Evolutionary conservation across 2,329 filamentous ascomycete species (phyloP).

Genomic region (Alternaria sp.): DNA sequence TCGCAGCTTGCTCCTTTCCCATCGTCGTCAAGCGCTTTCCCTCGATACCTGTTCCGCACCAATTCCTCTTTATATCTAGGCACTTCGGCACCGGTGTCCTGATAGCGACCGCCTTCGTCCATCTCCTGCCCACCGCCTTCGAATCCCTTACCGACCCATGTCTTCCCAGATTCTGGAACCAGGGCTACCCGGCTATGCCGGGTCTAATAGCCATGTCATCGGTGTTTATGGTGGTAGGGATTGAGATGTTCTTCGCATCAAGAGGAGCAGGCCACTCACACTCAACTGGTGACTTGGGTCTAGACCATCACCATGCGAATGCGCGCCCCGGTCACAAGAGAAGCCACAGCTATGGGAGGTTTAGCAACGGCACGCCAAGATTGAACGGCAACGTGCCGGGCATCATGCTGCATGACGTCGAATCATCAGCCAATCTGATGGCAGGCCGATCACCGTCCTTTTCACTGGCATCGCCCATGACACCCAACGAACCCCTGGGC

Average conservation of each 20-base stretch:
- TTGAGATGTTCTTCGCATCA: slow-evolving; percentile 90
- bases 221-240: slow-evolving; percentile 73
- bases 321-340: slow-evolving; percentile 38
- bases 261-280: slow-evolving; percentile 69
- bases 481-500: slow-evolving; percentile 13
- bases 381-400: slow-evolving; percentile 38
- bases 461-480: slow-evolving; percentile 35
- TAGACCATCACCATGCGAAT: slow-evolving; percentile 28
- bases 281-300: slow-evolving; percentile 55
- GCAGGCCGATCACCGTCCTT: slow-evolving; percentile 45
- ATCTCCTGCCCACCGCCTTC: slow-evolving; percentile 54
- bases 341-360: slow-evolving; percentile 46
- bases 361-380: slow-evolving; percentile 29
- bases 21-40: slow-evolving; percentile 53
- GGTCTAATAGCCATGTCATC: slow-evolving; percentile 52
- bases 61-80: slow-evolving; percentile 52
- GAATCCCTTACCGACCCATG: slow-evolving; percentile 52
- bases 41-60: slow-evolving; percentile 48
- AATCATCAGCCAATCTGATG: slow-evolving; percentile 46
- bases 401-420: slow-evolving; percentile 45
- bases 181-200: slow-evolving; percentile 52
- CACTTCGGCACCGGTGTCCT: slow-evolving; percentile 54
- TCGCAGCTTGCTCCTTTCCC: slow-evolving; percentile 51
- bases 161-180: slow-evolving; percentile 51
- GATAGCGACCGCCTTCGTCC: slow-evolving; percentile 53